Percentiles rank a stretch among this genome's conserved stretches.
phyloP scores from a whole-genome alignment of 2,329 filamentous ascomycete genomes.

The Xylariaceae sp. region DNA sequence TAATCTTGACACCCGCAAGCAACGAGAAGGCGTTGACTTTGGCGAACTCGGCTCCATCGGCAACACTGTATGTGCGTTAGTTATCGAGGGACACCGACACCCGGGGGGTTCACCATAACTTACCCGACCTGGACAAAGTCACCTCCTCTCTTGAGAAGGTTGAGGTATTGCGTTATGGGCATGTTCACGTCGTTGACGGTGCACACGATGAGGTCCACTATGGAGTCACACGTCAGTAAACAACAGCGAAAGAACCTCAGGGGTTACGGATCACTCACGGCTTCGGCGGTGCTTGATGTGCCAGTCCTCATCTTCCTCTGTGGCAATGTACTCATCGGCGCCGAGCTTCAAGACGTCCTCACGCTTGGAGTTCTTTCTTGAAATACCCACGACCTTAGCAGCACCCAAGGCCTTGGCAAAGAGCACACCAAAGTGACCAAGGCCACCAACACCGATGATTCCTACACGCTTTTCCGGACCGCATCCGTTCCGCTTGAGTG shows the following conservation, averaged over 20 bases:
- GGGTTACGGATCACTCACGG: conserved; percentile 15
- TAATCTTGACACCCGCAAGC: conserved; percentile 48
- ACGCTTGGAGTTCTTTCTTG: conserved; percentile 47
- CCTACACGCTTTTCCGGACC: conserved; percentile 65
- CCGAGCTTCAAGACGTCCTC: conserved; percentile 53
- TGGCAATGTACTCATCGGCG: conserved; percentile 46
- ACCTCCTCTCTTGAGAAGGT: conserved; percentile 54
- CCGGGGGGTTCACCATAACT: conserved; percentile 1
- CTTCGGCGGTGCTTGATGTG: conserved; percentile 43
- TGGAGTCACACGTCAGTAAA: neutral
- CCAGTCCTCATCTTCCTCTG: conserved; percentile 51
- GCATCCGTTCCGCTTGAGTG: conserved; percentile 56
- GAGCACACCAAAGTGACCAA: conserved; percentile 64
- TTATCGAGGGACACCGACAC: neutral
- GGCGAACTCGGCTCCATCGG: conserved; percentile 48
- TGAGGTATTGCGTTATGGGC: conserved; percentile 59
- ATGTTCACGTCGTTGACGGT: conserved; percentile 51
- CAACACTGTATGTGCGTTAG: conserved; percentile 36
- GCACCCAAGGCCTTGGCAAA: conserved; percentile 64
- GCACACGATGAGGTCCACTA: conserved; percentile 54
- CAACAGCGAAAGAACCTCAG: neutral
- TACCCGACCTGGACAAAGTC: conserved; percentile 60
- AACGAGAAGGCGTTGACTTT: conserved; percentile 51
- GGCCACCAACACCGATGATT: conserved; percentile 61
- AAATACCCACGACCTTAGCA: conserved; percentile 56